Percentiles rank a stretch among this genome's conserved stretches.
These are phyloP conservation scores for Didymella lethalis DNA, from an alignment of 2,329 filamentous ascomycete genomes.

Conservation along the genomic window DNA sequence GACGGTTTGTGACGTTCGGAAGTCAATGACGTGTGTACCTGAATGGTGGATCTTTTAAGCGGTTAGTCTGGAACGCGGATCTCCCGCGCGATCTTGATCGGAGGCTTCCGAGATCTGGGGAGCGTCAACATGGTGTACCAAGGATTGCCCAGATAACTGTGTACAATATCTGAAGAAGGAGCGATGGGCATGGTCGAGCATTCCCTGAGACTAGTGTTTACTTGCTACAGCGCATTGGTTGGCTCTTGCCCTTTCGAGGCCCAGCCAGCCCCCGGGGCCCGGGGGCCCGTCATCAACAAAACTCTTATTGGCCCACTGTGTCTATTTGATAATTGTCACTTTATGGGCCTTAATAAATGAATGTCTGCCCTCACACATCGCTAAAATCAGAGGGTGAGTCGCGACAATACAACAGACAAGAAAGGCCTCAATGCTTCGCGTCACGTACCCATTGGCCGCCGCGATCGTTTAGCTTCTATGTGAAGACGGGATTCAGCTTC, in stretches of 20 bases:
- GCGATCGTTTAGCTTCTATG: not conserved
- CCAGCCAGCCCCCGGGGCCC: too few species aligned
- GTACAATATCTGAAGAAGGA: not conserved
- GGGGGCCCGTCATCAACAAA: not conserved
- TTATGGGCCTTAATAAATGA: too few species aligned
- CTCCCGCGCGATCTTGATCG: conserved; percentile 3
- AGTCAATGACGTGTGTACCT: conserved; percentile 23
- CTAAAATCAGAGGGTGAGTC: too few species aligned
- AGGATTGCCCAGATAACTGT: not conserved
- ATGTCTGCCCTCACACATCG: too few species aligned
- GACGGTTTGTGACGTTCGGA: conserved; percentile 12
- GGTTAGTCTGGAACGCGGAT: conserved; percentile 18
- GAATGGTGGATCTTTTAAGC: not conserved
- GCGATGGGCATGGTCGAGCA: not conserved
- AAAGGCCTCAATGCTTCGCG: too few species aligned
- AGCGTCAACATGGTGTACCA: not conserved
- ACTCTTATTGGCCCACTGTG: not conserved
- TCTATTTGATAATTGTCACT: too few species aligned
- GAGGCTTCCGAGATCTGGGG: not conserved
- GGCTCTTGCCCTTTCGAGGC: not conserved
- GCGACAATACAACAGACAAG: too few species aligned
- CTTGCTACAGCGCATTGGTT: not conserved
- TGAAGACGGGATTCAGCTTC: conserved; percentile 41
- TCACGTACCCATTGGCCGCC: not conserved
- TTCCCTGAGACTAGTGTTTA: not conserved